These are phyloP conservation scores for Fonsecaea multimorphosa DNA, from an alignment of 2,329 filamentous ascomycete genomes.

Conservation along the genomic window DNA sequence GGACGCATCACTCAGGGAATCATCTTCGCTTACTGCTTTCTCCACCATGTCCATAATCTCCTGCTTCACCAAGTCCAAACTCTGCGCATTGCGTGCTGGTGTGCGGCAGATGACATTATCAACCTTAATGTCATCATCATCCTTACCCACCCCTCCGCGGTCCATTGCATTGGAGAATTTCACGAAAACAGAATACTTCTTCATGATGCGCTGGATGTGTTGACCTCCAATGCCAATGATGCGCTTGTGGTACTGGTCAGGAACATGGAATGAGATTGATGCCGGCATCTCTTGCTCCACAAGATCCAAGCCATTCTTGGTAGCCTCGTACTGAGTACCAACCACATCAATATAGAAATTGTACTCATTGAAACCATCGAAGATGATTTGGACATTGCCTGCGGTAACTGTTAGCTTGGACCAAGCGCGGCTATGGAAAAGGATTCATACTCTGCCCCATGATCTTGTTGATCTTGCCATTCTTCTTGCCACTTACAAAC, in stretches of 20 bases:
- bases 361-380: slow-evolving; percentile 99
- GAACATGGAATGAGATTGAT: slow-evolving; percentile 98
- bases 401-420: slow-evolving; percentile 35
- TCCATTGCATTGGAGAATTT: slow-evolving; percentile 99
- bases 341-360: slow-evolving; percentile 99
- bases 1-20: slow-evolving; percentile 21
- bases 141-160: slow-evolving; percentile 86
- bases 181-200: slow-evolving; percentile 99
- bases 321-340: slow-evolving; percentile 87
- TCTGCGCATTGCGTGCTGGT: slow-evolving; percentile 94
- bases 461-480: slow-evolving; percentile 99
- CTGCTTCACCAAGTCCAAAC: slow-evolving; percentile 94
- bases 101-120: slow-evolving; percentile 99
- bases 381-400: slow-evolving; percentile 97
- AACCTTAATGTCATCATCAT: slow-evolving; percentile 97
- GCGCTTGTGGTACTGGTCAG: slow-evolving; percentile 98
- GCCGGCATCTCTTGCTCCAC: slow-evolving; percentile 99
- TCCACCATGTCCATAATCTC: slow-evolving; percentile 99
- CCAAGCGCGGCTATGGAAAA: slow-evolving; percentile 15
- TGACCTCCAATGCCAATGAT: slow-evolving; percentile 98
- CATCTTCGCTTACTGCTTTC: slow-evolving; percentile 69
- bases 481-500: slow-evolving; percentile 99
- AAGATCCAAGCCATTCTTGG: slow-evolving; percentile 87
- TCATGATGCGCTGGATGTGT: slow-evolving; percentile 99
- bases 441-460: slow-evolving; percentile 86